Evolutionary conservation across 1,284 basidiomycete genomes (phyloP).

Genomic region (Xerocomus nothofagi): DNA sequence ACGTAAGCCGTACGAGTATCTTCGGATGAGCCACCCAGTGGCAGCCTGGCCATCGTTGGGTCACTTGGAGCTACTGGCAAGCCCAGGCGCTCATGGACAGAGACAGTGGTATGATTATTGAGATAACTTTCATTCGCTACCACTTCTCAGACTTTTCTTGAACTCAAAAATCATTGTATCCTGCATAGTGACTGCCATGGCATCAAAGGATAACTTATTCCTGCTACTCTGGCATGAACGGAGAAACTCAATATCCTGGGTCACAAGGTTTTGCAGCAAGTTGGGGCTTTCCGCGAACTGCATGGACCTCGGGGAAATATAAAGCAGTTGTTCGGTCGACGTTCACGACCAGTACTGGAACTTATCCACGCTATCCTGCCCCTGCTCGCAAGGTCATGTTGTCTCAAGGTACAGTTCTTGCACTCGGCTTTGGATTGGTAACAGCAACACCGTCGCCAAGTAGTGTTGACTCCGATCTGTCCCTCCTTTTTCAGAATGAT

Average conservation of each 20-base stretch:
- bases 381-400: neutral
- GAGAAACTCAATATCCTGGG: neutral
- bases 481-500: conserved; percentile 13
- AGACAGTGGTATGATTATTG: no score
- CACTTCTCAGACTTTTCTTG: no score
- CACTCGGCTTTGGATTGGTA: neutral
- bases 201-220: no score
- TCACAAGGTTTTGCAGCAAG: neutral
- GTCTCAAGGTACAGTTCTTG: neutral
- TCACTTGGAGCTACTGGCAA: no score
- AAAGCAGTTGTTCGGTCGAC: neutral
- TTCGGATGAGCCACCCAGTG: no score
- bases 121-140: no score
- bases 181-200: no score
- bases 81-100: no score
- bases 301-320: neutral
- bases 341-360: neutral
- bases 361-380: neutral
- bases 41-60: no score
- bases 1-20: no score
- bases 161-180: no score
- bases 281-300: neutral
- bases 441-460: conserved; percentile 5
- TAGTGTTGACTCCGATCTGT: conserved; percentile 10
- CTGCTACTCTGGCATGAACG: neutral